phyloP scores from a whole-genome alignment of 1,284 basidiomycete species.

The Schizophyllum amplum region DNA sequence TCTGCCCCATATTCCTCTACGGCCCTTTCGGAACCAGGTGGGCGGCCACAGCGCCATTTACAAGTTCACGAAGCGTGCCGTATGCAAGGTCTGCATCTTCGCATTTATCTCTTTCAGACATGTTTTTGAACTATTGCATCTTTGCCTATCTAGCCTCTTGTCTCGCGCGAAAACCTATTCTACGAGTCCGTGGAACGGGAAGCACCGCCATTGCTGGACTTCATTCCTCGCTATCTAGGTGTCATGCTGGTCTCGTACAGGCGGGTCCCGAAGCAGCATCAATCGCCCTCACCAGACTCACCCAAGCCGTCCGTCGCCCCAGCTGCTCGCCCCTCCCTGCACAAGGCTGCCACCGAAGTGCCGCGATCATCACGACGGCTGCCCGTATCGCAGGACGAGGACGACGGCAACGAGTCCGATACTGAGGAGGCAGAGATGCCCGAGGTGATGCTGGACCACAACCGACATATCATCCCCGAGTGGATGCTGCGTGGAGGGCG shows the following conservation, averaged over 20 bases:
- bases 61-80: conserved; percentile 95
- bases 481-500: conserved; percentile 71
- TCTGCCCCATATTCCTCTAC: conserved; percentile 87
- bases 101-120: conserved; percentile 14
- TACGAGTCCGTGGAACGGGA: conserved; percentile 95
- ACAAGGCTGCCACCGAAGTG: conserved; percentile 29
- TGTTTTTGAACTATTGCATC: no score
- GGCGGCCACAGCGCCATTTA: conserved; percentile 97
- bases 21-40: conserved; percentile 96
- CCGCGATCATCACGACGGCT: conserved; percentile 1
- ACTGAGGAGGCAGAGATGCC: conserved; percentile 71
- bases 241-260: conserved; percentile 98
- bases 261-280: conserved; percentile 46
- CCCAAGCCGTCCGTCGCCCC: conserved; percentile 15
- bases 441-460: conserved; percentile 87
- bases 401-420: conserved; percentile 33
- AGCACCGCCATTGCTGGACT: conserved; percentile 84
- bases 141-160: conserved; percentile 64
- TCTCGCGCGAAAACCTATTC: conserved; percentile 95
- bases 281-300: conserved; percentile 19
- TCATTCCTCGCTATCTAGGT: conserved; percentile 94
- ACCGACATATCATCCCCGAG: conserved; percentile 92
- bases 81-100: conserved; percentile 78
- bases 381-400: conserved; percentile 14
- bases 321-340: conserved; percentile 18